Evolutionary conservation across 257 asterid genomes (phyloP).

Genomic region (Jacaranda copaia): DNA sequence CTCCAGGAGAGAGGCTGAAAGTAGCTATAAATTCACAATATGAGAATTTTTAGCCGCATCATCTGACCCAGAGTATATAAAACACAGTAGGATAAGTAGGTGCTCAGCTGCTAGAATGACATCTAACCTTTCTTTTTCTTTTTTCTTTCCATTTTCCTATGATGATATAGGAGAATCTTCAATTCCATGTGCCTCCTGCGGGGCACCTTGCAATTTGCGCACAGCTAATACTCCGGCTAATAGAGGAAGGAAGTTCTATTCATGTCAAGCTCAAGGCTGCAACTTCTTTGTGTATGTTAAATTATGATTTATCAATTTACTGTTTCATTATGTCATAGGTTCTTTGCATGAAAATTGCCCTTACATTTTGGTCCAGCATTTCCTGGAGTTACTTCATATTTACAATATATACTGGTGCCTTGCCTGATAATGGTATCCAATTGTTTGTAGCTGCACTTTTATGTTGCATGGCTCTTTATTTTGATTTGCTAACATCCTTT

Average conservation of each 20-base stretch:
- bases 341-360: constrained; percentile 14
- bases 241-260: constrained; percentile 93
- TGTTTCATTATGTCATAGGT: constrained; percentile 18
- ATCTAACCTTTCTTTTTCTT: constrained; percentile 18
- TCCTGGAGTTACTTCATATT: background rate
- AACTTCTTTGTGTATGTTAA: constrained; percentile 85
- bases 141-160: constrained; percentile 19
- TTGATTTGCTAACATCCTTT: constrained; percentile 24
- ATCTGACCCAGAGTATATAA: background rate
- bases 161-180: constrained; percentile 72
- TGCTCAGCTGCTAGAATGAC: constrained; percentile 17
- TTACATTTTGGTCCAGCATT: constrained; percentile 14
- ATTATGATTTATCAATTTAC: constrained; percentile 29
- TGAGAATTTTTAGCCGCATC: constrained; percentile 22
- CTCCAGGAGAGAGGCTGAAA: background rate
- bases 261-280: constrained; percentile 84
- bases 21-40: background rate
- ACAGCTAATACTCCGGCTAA: constrained; percentile 87
- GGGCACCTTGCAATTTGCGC: constrained; percentile 74
- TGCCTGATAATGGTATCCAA: no score
- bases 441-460: no score
- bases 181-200: constrained; percentile 79
- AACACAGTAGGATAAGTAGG: constrained; percentile 9
- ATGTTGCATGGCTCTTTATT: background rate
- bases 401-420: no score